These are phyloP conservation scores for Limtongozyma cylindracea DNA, from an alignment of 805 yeast species.

Conservation along the genomic window DNA sequence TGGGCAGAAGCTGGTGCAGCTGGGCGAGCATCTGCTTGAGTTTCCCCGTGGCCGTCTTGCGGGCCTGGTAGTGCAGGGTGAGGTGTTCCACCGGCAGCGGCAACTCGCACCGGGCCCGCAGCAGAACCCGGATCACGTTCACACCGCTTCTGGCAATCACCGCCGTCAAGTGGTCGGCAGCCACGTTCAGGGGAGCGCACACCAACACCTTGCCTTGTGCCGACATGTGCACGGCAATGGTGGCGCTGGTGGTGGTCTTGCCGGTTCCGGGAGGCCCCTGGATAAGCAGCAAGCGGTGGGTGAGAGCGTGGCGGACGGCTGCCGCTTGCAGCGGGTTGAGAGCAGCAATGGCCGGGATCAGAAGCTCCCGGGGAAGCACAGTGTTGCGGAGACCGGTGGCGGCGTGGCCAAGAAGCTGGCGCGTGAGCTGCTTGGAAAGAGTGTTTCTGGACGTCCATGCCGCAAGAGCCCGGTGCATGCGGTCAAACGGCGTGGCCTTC, in stretches of 20 bases:
- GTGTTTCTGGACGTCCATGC: constrained; percentile 46
- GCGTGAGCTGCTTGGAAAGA: constrained; percentile 51
- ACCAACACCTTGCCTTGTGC: constrained; percentile 46
- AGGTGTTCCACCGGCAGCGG: constrained; percentile 39
- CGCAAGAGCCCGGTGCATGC: constrained; percentile 65
- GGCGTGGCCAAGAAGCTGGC: constrained; percentile 57
- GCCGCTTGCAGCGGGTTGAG: constrained; percentile 57
- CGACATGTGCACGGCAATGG: constrained; percentile 55
- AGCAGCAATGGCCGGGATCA: constrained; percentile 40
- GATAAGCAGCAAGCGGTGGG: constrained; percentile 25
- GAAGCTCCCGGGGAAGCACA: constrained; percentile 30
- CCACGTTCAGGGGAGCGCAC: constrained; percentile 91
- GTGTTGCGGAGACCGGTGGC: constrained; percentile 34
- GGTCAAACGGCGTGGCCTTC: constrained; percentile 61
- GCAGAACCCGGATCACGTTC: constrained; percentile 53
- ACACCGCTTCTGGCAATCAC: constrained; percentile 49
- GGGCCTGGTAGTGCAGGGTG: constrained; percentile 19
- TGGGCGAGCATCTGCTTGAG: constrained; percentile 20
- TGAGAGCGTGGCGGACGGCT: constrained; percentile 48
- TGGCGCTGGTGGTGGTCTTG: constrained; percentile 81
- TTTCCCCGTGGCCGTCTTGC: constrained; percentile 1
- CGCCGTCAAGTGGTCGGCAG: constrained; percentile 72
- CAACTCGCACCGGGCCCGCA: constrained; percentile 60
- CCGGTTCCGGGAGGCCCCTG: constrained; percentile 95
- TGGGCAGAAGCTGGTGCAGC: constrained; percentile 19